Percentiles rank a stretch among this genome's conserved stretches.
Evolutionary conservation across 345 rosid species (phyloP).

Genomic region (Rhodamnia rubescens): DNA sequence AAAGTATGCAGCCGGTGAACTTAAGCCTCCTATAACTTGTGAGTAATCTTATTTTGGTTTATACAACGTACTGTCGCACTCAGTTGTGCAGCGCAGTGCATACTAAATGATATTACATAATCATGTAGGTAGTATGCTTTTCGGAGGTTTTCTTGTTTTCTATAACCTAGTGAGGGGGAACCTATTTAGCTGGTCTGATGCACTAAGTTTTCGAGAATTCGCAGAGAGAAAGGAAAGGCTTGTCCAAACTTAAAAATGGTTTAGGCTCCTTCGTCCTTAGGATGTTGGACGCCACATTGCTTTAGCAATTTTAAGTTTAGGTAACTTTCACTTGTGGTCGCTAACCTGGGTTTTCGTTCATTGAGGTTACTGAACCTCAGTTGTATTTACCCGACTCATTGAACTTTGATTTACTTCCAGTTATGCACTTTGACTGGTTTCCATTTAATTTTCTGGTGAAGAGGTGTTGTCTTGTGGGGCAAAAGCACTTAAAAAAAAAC

Average conservation of each 20-base stretch:
- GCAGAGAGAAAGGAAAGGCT: not conserved
- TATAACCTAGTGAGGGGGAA: not conserved
- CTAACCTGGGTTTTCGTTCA: not conserved
- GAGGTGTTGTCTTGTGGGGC: not conserved
- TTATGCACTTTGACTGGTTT: not conserved
- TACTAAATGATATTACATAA: not conserved
- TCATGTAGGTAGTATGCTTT: not conserved
- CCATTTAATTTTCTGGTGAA: not conserved
- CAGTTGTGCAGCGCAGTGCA: not conserved
- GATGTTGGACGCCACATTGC: not conserved
- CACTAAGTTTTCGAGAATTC: not conserved
- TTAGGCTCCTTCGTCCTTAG: not conserved
- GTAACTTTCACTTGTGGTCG: not conserved
- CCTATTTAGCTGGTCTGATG: not conserved
- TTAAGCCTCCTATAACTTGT: slow-evolving; percentile 89
- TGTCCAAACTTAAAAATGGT: not conserved
- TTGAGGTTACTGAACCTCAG: not conserved
- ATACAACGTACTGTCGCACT: not conserved
- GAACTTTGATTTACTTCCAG: not conserved
- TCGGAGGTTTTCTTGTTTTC: not conserved
- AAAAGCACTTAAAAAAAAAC: not conserved
- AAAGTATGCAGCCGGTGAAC: slow-evolving; percentile 93
- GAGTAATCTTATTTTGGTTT: slow-evolving; percentile 13
- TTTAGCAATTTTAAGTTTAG: not conserved
- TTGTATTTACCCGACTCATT: not conserved